Percentiles rank a stretch among this genome's conserved stretches.
These are phyloP conservation scores for Aspergillus fijiensis DNA, from an alignment of 2,329 filamentous ascomycete genomes.

Conservation along the genomic window DNA sequence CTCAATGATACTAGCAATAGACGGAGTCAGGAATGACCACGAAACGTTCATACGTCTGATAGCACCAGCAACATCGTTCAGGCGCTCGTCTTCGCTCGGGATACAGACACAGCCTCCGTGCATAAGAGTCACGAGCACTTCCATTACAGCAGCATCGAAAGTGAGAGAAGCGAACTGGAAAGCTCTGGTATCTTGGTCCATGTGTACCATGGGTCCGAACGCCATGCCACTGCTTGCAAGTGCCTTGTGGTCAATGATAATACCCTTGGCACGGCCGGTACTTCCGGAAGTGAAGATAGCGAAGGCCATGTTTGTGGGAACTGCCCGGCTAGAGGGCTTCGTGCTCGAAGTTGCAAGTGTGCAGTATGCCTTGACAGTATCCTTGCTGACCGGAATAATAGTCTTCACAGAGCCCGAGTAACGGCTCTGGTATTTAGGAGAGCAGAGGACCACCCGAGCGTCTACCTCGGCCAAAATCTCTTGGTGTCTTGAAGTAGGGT, in stretches of 20 bases:
- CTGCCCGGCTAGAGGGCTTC: constrained; percentile 7
- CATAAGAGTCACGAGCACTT: constrained; percentile 39
- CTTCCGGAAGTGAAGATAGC: constrained; percentile 40
- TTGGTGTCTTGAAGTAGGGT: constrained; percentile 34
- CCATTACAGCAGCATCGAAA: constrained; percentile 47
- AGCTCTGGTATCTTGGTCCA: constrained; percentile 28
- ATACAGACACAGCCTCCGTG: constrained; percentile 51
- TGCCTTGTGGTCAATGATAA: constrained; percentile 37
- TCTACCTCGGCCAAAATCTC: constrained; percentile 34
- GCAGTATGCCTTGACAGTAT: constrained; percentile 30
- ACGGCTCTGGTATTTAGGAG: constrained; percentile 31
- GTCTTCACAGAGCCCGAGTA: constrained; percentile 31
- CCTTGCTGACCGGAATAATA: constrained; percentile 34
- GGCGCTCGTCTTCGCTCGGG: constrained; percentile 46
- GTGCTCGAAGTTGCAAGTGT: constrained; percentile 15
- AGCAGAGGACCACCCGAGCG: constrained; percentile 34
- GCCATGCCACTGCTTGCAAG: constrained; percentile 33
- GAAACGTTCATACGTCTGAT: constrained; percentile 53
- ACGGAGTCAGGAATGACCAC: constrained; percentile 48
- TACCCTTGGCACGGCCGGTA: constrained; percentile 40
- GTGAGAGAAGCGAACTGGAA: constrained; percentile 50
- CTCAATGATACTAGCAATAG: constrained; percentile 42
- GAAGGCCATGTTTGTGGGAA: constrained; percentile 33
- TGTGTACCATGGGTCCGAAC: constrained; percentile 28
- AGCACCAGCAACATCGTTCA: constrained; percentile 49